phyloP scores from a whole-genome alignment of 371 early-diverging fungal genomes.

The Conidiobolus incongruus region DNA sequence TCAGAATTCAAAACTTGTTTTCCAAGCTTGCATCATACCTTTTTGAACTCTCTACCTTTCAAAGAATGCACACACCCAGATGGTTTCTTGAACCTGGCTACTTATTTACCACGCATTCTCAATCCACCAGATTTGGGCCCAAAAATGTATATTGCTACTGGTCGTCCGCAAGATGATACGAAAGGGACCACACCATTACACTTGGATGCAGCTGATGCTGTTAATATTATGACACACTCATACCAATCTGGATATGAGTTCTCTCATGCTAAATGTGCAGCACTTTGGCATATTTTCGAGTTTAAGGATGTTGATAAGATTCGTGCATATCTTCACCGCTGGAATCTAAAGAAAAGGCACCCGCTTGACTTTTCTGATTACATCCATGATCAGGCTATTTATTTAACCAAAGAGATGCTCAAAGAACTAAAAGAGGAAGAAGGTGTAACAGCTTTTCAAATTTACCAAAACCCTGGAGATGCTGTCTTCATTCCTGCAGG shows the following conservation, averaged over 20 bases:
- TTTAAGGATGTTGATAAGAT: slow-evolving; percentile 14
- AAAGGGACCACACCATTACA: slow-evolving; percentile 40
- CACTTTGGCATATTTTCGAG: slow-evolving; percentile 48
- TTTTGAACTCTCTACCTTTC: slow-evolving; percentile 28
- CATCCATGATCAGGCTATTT: slow-evolving; percentile 33
- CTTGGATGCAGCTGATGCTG: slow-evolving; percentile 50
- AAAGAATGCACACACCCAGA: slow-evolving; percentile 24
- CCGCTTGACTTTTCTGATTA: slow-evolving; percentile 13
- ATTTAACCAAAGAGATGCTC: slow-evolving; percentile 18
- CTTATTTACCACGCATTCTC: slow-evolving; percentile 19
- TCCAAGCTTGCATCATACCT: slow-evolving; percentile 21
- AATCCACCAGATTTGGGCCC: slow-evolving; percentile 46
- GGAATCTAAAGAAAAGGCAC: not conserved
- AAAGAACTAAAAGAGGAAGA: slow-evolving; percentile 11
- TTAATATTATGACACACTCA: slow-evolving; percentile 39
- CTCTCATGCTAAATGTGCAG: slow-evolving; percentile 10
- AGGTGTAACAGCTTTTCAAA: slow-evolving; percentile 19
- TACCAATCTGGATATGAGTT: not conserved
- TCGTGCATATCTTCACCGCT: slow-evolving; percentile 16
- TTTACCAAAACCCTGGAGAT: slow-evolving; percentile 38
- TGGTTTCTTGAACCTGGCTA: slow-evolving; percentile 34
- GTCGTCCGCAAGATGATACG: slow-evolving; percentile 5
- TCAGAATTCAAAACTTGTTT: slow-evolving; percentile 21
- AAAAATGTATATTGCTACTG: slow-evolving; percentile 45
- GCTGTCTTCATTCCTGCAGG: slow-evolving; percentile 58